phyloP scores from a whole-genome alignment of 2,329 filamentous ascomycete genomes.

The Epichloe coenophiala region DNA sequence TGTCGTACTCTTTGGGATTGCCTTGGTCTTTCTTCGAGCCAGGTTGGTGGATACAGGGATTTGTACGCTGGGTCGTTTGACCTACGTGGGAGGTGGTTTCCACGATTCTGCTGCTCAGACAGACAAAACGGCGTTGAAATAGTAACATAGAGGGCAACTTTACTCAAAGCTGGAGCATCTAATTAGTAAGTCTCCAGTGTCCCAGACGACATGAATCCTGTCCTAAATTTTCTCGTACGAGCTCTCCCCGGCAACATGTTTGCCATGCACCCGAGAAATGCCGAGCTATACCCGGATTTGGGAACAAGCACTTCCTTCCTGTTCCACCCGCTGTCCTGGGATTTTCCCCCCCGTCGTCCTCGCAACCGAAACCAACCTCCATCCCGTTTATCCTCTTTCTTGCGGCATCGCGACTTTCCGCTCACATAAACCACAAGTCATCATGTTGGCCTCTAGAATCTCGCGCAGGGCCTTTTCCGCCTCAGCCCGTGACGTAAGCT shows the following conservation, averaged over 20 bases:
- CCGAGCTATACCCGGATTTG: conserved; percentile 13
- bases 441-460: conserved; percentile 61
- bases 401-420: conserved; percentile 7
- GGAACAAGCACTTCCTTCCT: not conserved
- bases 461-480: conserved; percentile 73
- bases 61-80: no score
- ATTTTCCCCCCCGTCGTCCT: conserved; percentile 11
- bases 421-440: conserved; percentile 15
- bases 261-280: conserved; percentile 6
- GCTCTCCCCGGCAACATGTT: not conserved
- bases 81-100: no score
- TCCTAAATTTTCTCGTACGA: no score
- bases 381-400: conserved; percentile 7
- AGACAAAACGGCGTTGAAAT: no score
- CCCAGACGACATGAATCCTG: no score
- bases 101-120: no score
- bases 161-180: no score
- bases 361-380: conserved; percentile 6
- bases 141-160: no score
- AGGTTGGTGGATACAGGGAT: no score
- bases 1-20: no score
- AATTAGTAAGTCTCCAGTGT: no score
- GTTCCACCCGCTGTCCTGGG: conserved; percentile 6
- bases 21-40: no score
- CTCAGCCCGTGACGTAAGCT: conserved; percentile 60